Evolutionary conservation across 1,284 basidiomycete species (phyloP).

Genomic region (Apiotrichum gracile): DNA sequence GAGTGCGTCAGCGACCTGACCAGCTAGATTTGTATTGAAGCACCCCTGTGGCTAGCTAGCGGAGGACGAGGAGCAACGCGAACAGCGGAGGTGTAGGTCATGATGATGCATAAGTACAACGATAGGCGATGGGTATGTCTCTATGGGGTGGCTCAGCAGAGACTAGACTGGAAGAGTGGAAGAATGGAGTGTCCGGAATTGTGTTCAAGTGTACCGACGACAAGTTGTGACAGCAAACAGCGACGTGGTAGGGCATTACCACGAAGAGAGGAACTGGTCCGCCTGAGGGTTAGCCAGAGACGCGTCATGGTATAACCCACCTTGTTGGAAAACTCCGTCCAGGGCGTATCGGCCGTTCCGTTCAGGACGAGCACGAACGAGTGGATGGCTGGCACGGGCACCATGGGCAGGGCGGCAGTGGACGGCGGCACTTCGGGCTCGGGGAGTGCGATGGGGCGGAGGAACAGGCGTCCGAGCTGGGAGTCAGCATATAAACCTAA

Average conservation of each 20-base stretch:
- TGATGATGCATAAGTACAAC: slow-evolving; percentile 17
- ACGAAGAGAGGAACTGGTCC: slow-evolving; percentile 15
- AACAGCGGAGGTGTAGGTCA: not conserved
- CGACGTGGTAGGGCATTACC: not conserved
- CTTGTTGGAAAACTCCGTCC: slow-evolving; percentile 22
- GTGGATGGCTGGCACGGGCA: slow-evolving; percentile 7
- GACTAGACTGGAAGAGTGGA: not conserved
- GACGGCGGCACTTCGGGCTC: slow-evolving; percentile 10
- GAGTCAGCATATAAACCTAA: not conserved
- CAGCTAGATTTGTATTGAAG: slow-evolving; percentile 50
- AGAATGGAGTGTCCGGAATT: not conserved
- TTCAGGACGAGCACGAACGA: slow-evolving; percentile 30
- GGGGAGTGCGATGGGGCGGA: slow-evolving; percentile 20
- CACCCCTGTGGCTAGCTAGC: not conserved
- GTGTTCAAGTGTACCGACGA: not conserved
- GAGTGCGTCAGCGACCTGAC: slow-evolving; percentile 93
- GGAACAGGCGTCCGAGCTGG: slow-evolving; percentile 25
- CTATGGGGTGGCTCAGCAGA: not conserved
- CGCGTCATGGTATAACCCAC: slow-evolving; percentile 11
- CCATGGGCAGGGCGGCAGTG: slow-evolving; percentile 10
- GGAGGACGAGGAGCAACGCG: too few relatives aligned
- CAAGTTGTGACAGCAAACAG: not conserved
- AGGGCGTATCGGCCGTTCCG: slow-evolving; percentile 23
- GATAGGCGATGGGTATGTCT: not conserved
- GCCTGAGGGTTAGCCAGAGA: slow-evolving; percentile 12